Evolutionary conservation across 2,329 filamentous ascomycete genomes (phyloP).

Genomic region (Fusarium nematophilum): DNA sequence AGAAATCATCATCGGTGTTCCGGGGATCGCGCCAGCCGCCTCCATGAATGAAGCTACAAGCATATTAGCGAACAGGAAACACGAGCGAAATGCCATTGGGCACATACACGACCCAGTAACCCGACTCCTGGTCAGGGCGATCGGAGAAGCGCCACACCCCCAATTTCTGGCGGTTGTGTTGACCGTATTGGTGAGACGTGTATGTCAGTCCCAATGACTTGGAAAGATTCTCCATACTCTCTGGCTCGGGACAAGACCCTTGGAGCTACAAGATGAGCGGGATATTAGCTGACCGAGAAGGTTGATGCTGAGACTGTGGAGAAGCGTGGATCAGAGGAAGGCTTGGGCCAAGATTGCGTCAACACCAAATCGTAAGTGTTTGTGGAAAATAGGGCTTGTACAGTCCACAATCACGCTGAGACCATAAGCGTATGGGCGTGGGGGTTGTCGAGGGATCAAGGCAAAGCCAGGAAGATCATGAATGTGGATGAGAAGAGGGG

Average conservation of each 20-base stretch:
- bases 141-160: conserved; percentile 56
- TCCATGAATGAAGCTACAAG: conserved; percentile 67
- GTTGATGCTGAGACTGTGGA: conserved; percentile 3
- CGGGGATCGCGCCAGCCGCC: conserved; percentile 72
- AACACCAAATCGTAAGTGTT: conserved; percentile 21
- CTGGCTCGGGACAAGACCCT: conserved; percentile 10
- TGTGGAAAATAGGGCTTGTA: neutral
- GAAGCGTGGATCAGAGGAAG: neutral
- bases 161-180: conserved; percentile 57
- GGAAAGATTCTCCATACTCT: conserved; percentile 37
- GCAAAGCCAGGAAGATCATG: neutral
- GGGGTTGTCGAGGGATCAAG: conserved; percentile 8
- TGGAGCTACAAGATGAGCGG: conserved; percentile 20
- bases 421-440: conserved; percentile 3
- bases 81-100: conserved; percentile 1
- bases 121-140: conserved; percentile 28
- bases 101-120: conserved; percentile 53
- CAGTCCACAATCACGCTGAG: neutral
- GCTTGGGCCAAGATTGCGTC: conserved; percentile 16
- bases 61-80: conserved; percentile 17
- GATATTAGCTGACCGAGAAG: conserved; percentile 8
- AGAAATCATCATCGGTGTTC: conserved; percentile 58
- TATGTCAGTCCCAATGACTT: conserved; percentile 44
- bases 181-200: conserved; percentile 51
- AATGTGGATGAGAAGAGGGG: conserved; percentile 9